phyloP scores from a whole-genome alignment of 345 rosid species.

The Euphorbia lathyris region DNA sequence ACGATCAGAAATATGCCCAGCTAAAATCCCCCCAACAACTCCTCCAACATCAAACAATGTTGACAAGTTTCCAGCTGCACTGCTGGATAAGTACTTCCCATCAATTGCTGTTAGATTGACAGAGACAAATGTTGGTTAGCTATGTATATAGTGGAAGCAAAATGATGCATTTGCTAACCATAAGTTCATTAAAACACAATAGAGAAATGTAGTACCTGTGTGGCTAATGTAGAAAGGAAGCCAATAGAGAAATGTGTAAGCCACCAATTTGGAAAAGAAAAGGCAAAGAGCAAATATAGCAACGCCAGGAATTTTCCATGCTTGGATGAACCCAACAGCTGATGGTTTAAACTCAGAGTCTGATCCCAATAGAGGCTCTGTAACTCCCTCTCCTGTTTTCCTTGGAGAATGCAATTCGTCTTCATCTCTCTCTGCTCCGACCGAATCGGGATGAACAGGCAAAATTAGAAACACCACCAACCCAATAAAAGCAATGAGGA shows the following conservation, averaged over 20 bases:
- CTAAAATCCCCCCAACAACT: slow-evolving; percentile 88
- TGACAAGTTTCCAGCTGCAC: slow-evolving; percentile 77
- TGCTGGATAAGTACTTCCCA: slow-evolving; percentile 73
- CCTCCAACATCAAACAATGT: slow-evolving; percentile 95
- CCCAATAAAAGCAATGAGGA: slow-evolving; percentile 50
- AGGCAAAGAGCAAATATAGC: slow-evolving; percentile 92
- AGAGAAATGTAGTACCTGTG: slow-evolving; percentile 50
- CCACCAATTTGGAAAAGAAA: slow-evolving; percentile 90
- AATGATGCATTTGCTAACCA: background rate
- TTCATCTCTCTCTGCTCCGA: slow-evolving; percentile 53
- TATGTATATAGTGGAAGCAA: background rate
- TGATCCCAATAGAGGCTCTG: slow-evolving; percentile 50
- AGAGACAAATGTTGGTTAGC: background rate
- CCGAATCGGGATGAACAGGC: slow-evolving; percentile 71
- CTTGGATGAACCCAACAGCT: slow-evolving; percentile 84
- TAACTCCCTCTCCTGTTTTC: slow-evolving; percentile 43
- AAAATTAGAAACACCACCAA: slow-evolving; percentile 60
- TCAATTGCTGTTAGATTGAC: slow-evolving; percentile 55
- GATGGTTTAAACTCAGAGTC: slow-evolving; percentile 38
- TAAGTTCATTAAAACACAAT: background rate
- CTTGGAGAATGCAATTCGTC: slow-evolving; percentile 47
- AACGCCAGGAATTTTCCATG: slow-evolving; percentile 96
- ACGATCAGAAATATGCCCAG: slow-evolving; percentile 84
- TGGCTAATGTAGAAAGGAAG: slow-evolving; percentile 95
- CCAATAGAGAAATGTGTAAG: slow-evolving; percentile 97